Percentiles rank a stretch among this genome's conserved stretches.
These are phyloP conservation scores for Hygrocybe punicea DNA, from an alignment of 768 basidiomycete species.

Conservation along the genomic window DNA sequence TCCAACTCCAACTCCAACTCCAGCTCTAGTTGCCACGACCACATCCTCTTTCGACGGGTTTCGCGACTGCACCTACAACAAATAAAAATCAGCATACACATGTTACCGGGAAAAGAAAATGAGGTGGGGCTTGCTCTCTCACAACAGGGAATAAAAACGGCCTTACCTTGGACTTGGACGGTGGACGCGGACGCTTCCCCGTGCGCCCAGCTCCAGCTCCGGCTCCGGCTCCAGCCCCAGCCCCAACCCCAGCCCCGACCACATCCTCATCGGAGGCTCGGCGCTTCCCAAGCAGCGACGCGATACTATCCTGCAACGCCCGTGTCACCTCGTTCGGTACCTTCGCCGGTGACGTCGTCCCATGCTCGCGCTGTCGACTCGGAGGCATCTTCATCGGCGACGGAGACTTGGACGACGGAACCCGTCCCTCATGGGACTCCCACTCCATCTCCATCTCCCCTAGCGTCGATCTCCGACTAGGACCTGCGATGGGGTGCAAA, in stretches of 20 bases:
- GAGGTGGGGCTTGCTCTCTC: no score
- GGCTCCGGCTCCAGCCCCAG: no score
- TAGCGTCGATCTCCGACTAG: constrained; percentile 11
- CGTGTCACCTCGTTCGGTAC: constrained; percentile 49
- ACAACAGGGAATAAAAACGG: neutral
- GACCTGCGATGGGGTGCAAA: neutral
- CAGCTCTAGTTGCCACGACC: constrained; percentile 14
- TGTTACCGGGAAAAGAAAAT: neutral
- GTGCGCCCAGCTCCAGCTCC: constrained; percentile 18
- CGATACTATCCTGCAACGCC: constrained; percentile 66
- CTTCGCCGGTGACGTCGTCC: constrained; percentile 37
- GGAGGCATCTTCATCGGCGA: constrained; percentile 50
- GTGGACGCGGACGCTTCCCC: constrained; percentile 40
- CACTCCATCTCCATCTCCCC: constrained; percentile 27
- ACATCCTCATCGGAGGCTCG: constrained; percentile 43
- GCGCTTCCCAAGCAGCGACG: constrained; percentile 67
- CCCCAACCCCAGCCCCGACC: neutral
- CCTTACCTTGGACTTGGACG: constrained; percentile 33
- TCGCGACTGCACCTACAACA: constrained; percentile 36
- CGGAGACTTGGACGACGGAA: constrained; percentile 60
- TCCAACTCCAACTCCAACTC: constrained; percentile 10
- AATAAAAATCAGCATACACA: neutral
- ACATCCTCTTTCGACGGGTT: constrained; percentile 36
- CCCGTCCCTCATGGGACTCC: constrained; percentile 26
- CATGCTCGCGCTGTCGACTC: neutral